These are phyloP conservation scores for Phytomonas sp. DNA, from an alignment of 208 protist genomes.

Conservation along the genomic window DNA sequence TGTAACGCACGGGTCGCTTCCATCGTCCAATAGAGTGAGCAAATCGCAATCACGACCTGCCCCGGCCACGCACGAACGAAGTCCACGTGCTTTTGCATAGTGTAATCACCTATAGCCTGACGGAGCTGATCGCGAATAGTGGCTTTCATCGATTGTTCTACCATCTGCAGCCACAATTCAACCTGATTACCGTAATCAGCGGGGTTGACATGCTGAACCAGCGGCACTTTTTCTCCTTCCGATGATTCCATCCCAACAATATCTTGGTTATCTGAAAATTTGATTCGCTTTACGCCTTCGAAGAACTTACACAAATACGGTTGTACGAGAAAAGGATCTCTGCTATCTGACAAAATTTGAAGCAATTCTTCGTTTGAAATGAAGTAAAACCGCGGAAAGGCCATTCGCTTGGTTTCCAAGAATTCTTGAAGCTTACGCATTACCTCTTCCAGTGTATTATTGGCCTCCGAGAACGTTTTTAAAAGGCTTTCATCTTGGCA, in stretches of 20 bases:
- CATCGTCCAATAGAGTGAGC: conserved; percentile 91
- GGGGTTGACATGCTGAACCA: conserved; percentile 80
- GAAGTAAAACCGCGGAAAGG: conserved; percentile 97
- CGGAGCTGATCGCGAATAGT: conserved; percentile 79
- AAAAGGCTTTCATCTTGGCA: conserved; percentile 91
- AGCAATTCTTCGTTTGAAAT: conserved; percentile 93
- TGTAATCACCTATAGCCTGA: conserved; percentile 82
- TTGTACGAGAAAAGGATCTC: conserved; percentile 93
- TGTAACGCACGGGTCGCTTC: conserved; percentile 89
- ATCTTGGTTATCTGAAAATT: conserved; percentile 87
- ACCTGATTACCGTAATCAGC: conserved; percentile 87
- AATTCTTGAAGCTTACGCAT: conserved; percentile 97
- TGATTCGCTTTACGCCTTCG: conserved; percentile 91
- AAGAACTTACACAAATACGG: conserved; percentile 95
- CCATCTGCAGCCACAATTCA: conserved; percentile 92
- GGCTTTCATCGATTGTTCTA: conserved; percentile 90
- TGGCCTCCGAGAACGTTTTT: conserved; percentile 83
- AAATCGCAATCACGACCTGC: conserved; percentile 89
- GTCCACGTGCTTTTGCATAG: conserved; percentile 54
- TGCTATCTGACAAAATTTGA: conserved; percentile 94
- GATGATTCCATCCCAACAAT: conserved; percentile 90
- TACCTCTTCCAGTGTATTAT: conserved; percentile 93
- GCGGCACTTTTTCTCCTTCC: conserved; percentile 84
- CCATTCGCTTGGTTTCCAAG: conserved; percentile 96
- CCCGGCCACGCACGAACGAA: conserved; percentile 92